Evolutionary conservation across 225 moss, liverwort and hornwort species (phyloP).

Genomic region (Pseudisothecium myosuroides): DNA sequence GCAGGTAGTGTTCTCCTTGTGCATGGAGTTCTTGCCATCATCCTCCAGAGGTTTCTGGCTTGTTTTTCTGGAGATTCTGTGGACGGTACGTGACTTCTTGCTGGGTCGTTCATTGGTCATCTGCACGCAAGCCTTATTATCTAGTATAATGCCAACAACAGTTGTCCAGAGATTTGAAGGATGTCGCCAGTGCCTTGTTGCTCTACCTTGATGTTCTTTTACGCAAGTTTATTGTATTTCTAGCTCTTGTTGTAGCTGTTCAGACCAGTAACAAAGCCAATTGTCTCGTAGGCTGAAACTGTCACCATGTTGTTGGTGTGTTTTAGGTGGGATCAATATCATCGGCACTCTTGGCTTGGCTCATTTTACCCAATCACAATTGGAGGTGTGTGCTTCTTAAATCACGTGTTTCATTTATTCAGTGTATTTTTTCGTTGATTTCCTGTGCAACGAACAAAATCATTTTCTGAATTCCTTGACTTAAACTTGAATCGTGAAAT

Average conservation of each 20-base stretch:
- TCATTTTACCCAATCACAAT: constrained; percentile 65
- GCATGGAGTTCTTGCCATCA: constrained; percentile 88
- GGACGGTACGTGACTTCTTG: constrained; percentile 59
- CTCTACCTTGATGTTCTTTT: background rate
- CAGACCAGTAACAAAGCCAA: background rate
- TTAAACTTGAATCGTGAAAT: background rate
- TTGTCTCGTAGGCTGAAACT: background rate
- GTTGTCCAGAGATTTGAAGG: background rate
- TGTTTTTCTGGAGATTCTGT: constrained; percentile 84
- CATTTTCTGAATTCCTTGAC: background rate
- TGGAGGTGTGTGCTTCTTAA: constrained; percentile 55
- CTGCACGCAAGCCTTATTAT: background rate
- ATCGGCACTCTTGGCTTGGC: constrained; percentile 82
- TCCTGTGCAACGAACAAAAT: background rate
- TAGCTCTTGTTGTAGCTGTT: background rate
- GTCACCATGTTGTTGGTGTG: background rate
- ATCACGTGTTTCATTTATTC: background rate
- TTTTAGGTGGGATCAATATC: constrained; percentile 68
- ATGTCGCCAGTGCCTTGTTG: background rate
- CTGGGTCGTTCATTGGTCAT: background rate
- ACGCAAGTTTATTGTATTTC: background rate
- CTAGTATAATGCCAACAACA: background rate
- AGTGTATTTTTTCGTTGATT: background rate
- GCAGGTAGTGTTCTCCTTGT: constrained; percentile 85
- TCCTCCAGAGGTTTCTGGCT: constrained; percentile 96